Evolutionary conservation across 208 protist genomes (phyloP), one percentile per base, ranked within the genome.

Genomic region (Trypanosoma cruzi): DNA sequence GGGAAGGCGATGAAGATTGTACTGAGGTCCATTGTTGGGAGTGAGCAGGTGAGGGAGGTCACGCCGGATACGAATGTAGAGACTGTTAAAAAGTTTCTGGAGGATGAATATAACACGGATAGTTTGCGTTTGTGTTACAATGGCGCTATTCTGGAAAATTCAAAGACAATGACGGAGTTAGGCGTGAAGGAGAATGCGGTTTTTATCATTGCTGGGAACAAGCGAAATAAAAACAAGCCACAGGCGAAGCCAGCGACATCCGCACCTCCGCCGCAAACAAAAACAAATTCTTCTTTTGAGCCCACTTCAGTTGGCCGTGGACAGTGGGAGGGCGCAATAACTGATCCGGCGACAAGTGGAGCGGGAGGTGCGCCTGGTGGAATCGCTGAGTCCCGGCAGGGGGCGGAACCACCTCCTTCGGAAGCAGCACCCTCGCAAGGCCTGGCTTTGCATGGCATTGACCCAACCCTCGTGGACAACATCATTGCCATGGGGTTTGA

Each of bases 401-500:
- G 40, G 34, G 28, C n/a, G 24, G 20, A 37, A 16, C 7, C 36
- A 32, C 32, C 58, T 49, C 29, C 71, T 14, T 36, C 50, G 29
- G 28, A 18, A 37, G 20, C 69, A 22, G n/a, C n/a, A n/a, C 18
- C 63, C 18, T 3, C 48, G 10, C 58, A 40, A 4, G 44, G 13
- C 13, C 24, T 28, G 52, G 46, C 36, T 1, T 63, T 22, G 20
- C 63, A 46, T 28, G 63, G 71, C 14, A 82, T 89, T 10, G 74
- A 86, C 31, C 54, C 79, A 24, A 68, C 69, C 37, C 75, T 96
- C 29, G 88, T 96, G 56, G 91, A 96, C 63, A 77, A 75, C 20
- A 75, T 96, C 52, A 84, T 88, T 29, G 71, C 86, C 29, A 96
- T 96, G 91, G 91, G 91, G 34, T 96, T 96, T 73, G 81, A 90